These are phyloP conservation scores for Geranium rotundifolium DNA, from an alignment of 345 rosid genomes.

Conservation along the genomic window DNA sequence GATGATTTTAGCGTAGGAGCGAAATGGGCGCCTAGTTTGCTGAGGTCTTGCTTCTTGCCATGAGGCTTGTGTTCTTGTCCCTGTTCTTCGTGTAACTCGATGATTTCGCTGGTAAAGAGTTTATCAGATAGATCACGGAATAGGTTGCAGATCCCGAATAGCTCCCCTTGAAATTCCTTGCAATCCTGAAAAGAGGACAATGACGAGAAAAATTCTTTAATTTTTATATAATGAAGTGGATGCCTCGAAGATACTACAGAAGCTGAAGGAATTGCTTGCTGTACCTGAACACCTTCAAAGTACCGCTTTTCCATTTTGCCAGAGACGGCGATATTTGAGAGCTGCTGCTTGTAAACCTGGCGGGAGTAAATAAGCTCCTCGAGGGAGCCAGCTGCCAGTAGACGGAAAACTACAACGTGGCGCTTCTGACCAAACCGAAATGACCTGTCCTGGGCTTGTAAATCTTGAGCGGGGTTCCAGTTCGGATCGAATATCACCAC, in stretches of 20 bases:
- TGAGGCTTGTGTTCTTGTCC: slow-evolving; percentile 17
- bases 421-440: slow-evolving; percentile 93
- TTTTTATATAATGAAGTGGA: neutral
- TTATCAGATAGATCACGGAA: slow-evolving; percentile 85
- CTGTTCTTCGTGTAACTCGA: slow-evolving; percentile 38
- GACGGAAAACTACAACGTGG: slow-evolving; percentile 86
- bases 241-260: neutral
- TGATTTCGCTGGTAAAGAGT: slow-evolving; percentile 76
- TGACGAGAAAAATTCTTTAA: neutral
- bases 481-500: slow-evolving; percentile 94
- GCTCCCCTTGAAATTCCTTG: slow-evolving; percentile 87
- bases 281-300: slow-evolving; percentile 94
- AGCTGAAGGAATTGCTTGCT: neutral
- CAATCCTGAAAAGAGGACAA: slow-evolving; percentile 51
- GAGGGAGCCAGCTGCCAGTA: slow-evolving; percentile 92
- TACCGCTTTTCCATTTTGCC: slow-evolving; percentile 92
- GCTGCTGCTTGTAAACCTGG: slow-evolving; percentile 92
- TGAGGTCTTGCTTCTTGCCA: slow-evolving; percentile 15
- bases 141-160: slow-evolving; percentile 85
- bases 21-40: slow-evolving; percentile 13
- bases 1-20: slow-evolving; percentile 14
- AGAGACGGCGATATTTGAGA: slow-evolving; percentile 85
- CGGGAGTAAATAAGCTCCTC: slow-evolving; percentile 86
- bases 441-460: slow-evolving; percentile 92
- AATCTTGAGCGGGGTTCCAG: slow-evolving; percentile 94